These are phyloP conservation scores for Dendrobium nobile DNA, from an alignment of 106 monocot species.

Conservation along the genomic window DNA sequence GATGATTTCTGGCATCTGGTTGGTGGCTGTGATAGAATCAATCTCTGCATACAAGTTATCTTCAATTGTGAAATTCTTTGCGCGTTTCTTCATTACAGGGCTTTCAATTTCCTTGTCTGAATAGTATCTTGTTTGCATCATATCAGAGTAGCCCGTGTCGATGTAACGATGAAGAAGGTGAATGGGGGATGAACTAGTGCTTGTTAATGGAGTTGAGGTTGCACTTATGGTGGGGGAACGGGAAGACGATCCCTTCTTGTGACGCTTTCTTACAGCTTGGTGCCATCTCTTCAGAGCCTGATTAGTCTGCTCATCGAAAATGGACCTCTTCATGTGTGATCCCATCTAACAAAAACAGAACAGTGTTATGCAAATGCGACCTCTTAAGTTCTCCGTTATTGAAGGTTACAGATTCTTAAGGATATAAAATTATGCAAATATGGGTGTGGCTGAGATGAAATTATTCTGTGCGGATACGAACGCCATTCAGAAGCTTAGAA, in stretches of 20 bases:
- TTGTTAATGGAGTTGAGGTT: constrained; percentile 12
- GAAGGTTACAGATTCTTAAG: too few species aligned
- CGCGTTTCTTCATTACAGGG: background rate
- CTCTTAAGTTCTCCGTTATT: background rate
- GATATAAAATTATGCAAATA: too few species aligned
- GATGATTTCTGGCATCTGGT: constrained; percentile 14
- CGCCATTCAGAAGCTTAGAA: too few species aligned
- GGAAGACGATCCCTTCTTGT: constrained; percentile 12
- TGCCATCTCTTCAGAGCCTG: constrained; percentile 58
- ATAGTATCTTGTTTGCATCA: background rate
- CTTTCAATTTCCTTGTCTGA: constrained; percentile 22
- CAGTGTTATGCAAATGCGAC: background rate
- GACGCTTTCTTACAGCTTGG: constrained; percentile 34
- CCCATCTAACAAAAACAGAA: constrained; percentile 44
- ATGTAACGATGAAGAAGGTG: constrained; percentile 15
- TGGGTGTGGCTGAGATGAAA: too few species aligned
- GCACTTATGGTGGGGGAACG: constrained; percentile 20
- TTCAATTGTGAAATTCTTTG: background rate
- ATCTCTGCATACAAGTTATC: background rate
- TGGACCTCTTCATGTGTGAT: constrained; percentile 62
- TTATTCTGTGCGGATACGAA: too few species aligned
- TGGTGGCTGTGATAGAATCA: background rate
- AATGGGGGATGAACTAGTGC: constrained; percentile 16
- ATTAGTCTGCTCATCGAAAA: constrained; percentile 56
- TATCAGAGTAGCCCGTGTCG: constrained; percentile 13